phyloP scores from a whole-genome alignment of 2,329 filamentous ascomycete genomes.

The Diaporthe citrichinensis region DNA sequence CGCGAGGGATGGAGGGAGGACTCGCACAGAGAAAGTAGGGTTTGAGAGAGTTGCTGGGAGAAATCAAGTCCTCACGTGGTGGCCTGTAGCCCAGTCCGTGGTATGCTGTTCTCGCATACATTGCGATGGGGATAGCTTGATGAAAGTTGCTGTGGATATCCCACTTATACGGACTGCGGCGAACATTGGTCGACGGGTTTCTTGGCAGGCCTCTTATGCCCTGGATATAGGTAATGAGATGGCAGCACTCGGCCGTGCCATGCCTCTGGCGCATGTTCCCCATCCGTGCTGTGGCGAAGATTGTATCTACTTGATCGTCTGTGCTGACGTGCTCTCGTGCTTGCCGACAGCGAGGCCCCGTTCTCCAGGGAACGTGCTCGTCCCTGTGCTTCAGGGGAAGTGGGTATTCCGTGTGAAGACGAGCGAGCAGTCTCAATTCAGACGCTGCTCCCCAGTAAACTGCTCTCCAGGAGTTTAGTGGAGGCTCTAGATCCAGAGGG shows the following conservation, averaged over 20 bases:
- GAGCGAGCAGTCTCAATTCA: background rate
- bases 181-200: background rate
- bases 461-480: background rate
- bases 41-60: background rate
- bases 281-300: background rate
- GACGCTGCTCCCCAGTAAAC: background rate
- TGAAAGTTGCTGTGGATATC: too few species aligned
- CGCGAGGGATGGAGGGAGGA: background rate
- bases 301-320: background rate
- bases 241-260: background rate
- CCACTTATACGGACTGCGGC: background rate
- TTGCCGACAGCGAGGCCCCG: background rate
- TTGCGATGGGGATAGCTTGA: background rate
- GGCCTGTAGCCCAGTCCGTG: background rate
- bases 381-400: background rate
- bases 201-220: background rate
- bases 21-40: background rate
- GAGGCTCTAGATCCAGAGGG: background rate
- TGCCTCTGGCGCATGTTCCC: background rate
- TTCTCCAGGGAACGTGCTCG: background rate
- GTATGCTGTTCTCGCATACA: too few species aligned
- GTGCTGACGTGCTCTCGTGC: background rate
- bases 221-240: background rate
- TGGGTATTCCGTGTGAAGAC: background rate
- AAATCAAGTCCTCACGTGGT: background rate